Evolutionary conservation across 345 rosid species (phyloP), one percentile per base, ranked within the genome.

Genomic region (Syzygium jambos): DNA sequence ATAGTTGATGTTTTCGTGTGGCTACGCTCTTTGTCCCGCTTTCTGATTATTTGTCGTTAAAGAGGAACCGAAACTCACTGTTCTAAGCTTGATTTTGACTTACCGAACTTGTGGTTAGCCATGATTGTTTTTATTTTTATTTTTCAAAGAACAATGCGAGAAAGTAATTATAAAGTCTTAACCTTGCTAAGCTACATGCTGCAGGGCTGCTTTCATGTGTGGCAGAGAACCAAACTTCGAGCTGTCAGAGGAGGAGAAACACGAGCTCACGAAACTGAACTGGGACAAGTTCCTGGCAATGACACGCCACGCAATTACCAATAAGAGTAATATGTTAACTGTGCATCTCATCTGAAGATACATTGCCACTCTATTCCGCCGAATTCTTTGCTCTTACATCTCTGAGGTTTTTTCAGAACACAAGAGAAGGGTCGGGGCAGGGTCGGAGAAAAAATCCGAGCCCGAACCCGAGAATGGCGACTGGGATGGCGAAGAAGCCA

Each of bases 181-280:
- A 73, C 49, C 49, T 73, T 73, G 82, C 82, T 5, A 73, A 38
- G 82, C 82, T 73, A 19, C 65, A 38, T 6, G 19, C 27, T 86
- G 89, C 92, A 97, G 99, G 91, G 98, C 99, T 87, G 99, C 99
- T 61, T 97, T 93, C 94, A 97, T 96, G 99, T 96, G 99, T 73
- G 98, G 98, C 85, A 94, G 99, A 87, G 99, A 97, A 84, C 99
- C 99, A 61, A 97, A 97, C 93, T 93, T 95, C 63, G 98, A 94
- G 90, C 95, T 97, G 29, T 84, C 96, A 0, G 97, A 95, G 89
- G 96, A 92, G 89, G 98, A 92, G 87, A 96, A 95, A 90, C 91
- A 87, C 90, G 96, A 97, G 91, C 97, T 97, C 25, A 88, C 90
- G 87, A 89, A 87, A 88, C 95, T 96, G 90, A 93, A 90, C 85